These are phyloP conservation scores for Microdochium nivale DNA, from an alignment of 2,329 filamentous ascomycete genomes.

Conservation along the genomic window DNA sequence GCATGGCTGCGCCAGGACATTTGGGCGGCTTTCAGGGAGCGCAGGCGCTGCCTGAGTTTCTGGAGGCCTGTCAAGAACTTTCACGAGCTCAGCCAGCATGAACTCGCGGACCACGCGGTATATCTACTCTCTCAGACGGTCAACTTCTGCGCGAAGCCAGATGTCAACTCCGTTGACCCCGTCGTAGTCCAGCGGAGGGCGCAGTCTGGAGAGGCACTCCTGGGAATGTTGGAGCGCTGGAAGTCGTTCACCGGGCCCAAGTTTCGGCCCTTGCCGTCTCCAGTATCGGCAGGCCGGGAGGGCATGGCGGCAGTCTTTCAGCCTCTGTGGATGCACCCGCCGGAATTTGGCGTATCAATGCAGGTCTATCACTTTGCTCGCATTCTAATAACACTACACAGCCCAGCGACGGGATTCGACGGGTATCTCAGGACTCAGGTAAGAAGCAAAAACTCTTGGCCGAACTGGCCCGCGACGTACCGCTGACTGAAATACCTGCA, in stretches of 20 bases:
- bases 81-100: conserved; percentile 37
- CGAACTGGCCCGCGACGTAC: too few relatives aligned
- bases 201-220: conserved; percentile 10
- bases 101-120: conserved; percentile 42
- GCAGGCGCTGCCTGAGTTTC: conserved; percentile 45
- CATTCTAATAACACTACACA: conserved; percentile 42
- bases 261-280: conserved; percentile 29
- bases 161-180: conserved; percentile 3
- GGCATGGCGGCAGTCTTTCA: conserved; percentile 23
- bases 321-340: conserved; percentile 42
- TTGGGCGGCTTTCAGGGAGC: conserved; percentile 55
- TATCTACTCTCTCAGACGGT: conserved; percentile 49
- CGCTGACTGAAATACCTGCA: conserved; percentile 23
- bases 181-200: conserved; percentile 4
- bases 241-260: conserved; percentile 22
- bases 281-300: conserved; percentile 4
- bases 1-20: conserved; percentile 58
- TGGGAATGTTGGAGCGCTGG: conserved; percentile 21
- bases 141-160: conserved; percentile 44
- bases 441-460: too few relatives aligned
- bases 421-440: conserved; percentile 28
- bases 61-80: conserved; percentile 45
- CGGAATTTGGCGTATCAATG: conserved; percentile 35
- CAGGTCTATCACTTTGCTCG: conserved; percentile 44
- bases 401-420: conserved; percentile 39